These are phyloP conservation scores for Aegle marmelos DNA, from an alignment of 345 rosid genomes.

Conservation along the genomic window DNA sequence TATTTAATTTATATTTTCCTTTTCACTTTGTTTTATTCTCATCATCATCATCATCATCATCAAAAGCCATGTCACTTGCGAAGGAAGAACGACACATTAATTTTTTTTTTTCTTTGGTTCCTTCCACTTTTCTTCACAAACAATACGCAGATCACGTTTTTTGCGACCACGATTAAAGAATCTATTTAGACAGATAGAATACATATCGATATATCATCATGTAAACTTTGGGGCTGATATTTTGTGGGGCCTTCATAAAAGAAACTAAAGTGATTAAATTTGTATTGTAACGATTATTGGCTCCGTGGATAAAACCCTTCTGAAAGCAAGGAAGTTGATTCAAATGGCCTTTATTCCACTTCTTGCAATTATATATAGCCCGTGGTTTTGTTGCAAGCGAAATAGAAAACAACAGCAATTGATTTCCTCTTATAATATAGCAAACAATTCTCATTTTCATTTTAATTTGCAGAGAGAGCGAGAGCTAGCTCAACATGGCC, in stretches of 20 bases:
- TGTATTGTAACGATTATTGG: neutral
- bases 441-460: neutral
- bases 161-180: neutral
- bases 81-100: neutral
- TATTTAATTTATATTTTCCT: neutral
- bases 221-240: conserved; percentile 5
- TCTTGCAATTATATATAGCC: conserved; percentile 20
- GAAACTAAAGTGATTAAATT: neutral
- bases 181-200: neutral
- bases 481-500: neutral
- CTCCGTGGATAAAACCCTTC: conserved; percentile 32
- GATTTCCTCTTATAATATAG: neutral
- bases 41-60: neutral
- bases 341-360: conserved; percentile 41
- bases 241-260: conserved; percentile 13
- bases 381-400: neutral
- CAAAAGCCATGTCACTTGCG: neutral
- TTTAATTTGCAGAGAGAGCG: too few species aligned
- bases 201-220: neutral
- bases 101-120: too few species aligned
- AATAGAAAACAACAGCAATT: conserved; percentile 11
- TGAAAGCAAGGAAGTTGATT: conserved; percentile 79
- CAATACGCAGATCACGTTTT: neutral
- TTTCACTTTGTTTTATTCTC: conserved; percentile 18
- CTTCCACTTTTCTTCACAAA: neutral